Percentiles rank a stretch among this genome's conserved stretches.
These are phyloP conservation scores for Colletotrichum melonis DNA, from an alignment of 2,329 filamentous ascomycete genomes.

Conservation along the genomic window DNA sequence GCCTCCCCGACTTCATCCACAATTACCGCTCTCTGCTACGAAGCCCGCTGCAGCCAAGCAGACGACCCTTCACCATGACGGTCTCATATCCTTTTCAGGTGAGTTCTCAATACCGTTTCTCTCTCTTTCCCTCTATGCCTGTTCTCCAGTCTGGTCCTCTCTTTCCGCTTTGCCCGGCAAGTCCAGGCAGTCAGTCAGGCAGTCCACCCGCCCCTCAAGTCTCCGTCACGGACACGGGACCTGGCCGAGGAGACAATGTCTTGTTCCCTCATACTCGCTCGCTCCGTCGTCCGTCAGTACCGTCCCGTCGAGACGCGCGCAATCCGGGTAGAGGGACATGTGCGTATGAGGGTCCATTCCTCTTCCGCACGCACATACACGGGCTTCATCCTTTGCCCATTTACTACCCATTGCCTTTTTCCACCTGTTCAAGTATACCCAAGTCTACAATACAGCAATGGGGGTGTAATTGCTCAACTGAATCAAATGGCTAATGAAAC, in stretches of 20 bases:
- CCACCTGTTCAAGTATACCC: neutral
- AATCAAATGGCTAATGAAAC: constrained; percentile 48
- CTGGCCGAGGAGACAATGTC: neutral
- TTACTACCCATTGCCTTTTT: neutral
- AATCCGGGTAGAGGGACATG: neutral
- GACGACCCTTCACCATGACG: constrained; percentile 37
- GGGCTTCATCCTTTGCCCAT: neutral
- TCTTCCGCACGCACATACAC: neutral
- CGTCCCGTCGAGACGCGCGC: neutral
- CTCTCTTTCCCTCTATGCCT: neutral
- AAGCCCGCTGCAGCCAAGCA: constrained; percentile 22
- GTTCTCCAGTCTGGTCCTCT: no score
- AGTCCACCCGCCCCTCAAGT: neutral
- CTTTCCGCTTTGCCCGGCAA: neutral
- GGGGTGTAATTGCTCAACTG: neutral
- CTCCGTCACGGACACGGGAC: neutral
- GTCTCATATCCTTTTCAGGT: constrained; percentile 42
- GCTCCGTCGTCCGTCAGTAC: neutral
- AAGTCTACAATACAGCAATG: no score
- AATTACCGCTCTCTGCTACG: constrained; percentile 33
- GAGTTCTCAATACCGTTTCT: neutral
- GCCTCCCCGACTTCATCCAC: constrained; percentile 34
- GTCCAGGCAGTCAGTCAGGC: no score
- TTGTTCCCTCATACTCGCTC: neutral
- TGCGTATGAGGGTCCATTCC: neutral